Percentiles rank a stretch among this genome's conserved stretches.
Conservation (phyloP, 805 yeast genomes). For the Torulaspora maleeae region DNA sequence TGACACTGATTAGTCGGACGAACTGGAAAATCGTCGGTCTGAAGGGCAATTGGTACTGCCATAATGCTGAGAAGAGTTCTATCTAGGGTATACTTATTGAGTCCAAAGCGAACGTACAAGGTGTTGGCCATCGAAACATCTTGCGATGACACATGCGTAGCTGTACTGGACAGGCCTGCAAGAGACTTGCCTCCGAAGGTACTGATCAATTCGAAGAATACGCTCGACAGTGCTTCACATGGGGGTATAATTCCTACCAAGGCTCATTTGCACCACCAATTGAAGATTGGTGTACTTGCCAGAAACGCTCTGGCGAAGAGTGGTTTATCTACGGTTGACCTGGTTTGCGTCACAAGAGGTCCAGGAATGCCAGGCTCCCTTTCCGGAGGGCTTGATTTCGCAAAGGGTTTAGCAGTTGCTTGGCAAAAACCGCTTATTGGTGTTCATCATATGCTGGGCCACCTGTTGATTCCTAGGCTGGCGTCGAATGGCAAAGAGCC, state of each 20-base stretch:
- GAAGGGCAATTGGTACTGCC: background rate
- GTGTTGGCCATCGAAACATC: slow-evolving; percentile 89
- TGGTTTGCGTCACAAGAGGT: slow-evolving; percentile 88
- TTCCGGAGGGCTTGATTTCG: slow-evolving; percentile 74
- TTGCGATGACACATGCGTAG: slow-evolving; percentile 93
- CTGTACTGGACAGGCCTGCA: slow-evolving; percentile 53
- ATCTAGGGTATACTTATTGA: background rate
- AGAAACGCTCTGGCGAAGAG: slow-evolving; percentile 37
- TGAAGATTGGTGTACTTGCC: slow-evolving; percentile 49
- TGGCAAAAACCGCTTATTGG: slow-evolving; percentile 78
- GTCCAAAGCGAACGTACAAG: slow-evolving; percentile 38
- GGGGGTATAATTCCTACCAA: slow-evolving; percentile 90
- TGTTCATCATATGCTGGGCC: slow-evolving; percentile 96
- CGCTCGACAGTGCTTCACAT: slow-evolving; percentile 56
- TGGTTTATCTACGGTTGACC: slow-evolving; percentile 45
- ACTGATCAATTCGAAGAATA: slow-evolving; percentile 55
- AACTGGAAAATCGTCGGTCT: no score
- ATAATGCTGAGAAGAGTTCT: background rate
- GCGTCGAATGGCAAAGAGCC: slow-evolving; percentile 43
- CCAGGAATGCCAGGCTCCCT: slow-evolving; percentile 95
- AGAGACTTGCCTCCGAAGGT: slow-evolving; percentile 21
- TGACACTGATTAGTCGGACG: no score
- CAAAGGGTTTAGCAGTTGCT: slow-evolving; percentile 78
- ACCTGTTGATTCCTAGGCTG: slow-evolving; percentile 63
- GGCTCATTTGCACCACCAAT: slow-evolving; percentile 77